Evolutionary conservation across 2,329 filamentous ascomycete genomes (phyloP), one percentile per base, ranked within the genome.

Genomic region (Taxawa tesnikishii): DNA sequence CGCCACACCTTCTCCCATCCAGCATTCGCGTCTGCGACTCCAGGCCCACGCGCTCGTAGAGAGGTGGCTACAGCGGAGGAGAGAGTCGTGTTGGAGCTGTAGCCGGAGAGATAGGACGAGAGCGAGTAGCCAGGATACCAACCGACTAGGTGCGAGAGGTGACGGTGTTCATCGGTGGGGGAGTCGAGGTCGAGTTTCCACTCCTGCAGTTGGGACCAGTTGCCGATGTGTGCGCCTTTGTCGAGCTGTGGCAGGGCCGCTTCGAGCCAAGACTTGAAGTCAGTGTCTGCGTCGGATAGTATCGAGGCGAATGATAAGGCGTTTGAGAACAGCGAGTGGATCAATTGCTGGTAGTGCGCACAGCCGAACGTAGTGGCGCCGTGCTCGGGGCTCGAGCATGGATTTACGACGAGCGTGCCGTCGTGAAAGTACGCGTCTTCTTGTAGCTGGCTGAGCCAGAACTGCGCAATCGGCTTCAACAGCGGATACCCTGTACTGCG

Each of bases 1-100:
- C 70, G 62, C 70, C 70, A 73, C 1, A 73, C 63, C 38, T 74
- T 74, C 12, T 59, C 66, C 70, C 70, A 74, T 0, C 69, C 70
- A 0, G 68, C 58, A 39, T 74, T 67, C 1, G 63, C 58, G 31
- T 73, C 68, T 1, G 43, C 56, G 15, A 60, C 62, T 2, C 68
- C 67, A 2, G 50, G 42, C 0, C 67, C 68, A 6, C 68, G 61
- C 1, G 58, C 53, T 6, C 55, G 44, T 0, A 75, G 55, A 0
- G 63, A 63, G 1, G 58, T 59, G 4, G 45, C 47, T 1, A 73
- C 54, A 1, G 67, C 67, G 3, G 49, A 35, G 23, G 62, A 59
- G 15, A 69, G 57, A 0, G 51, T 54, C 1, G 51, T 53, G 41
- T 67, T 63, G 2, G 45, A 49, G n/a, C n/a, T n/a, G 47, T 68